Base-by-base conservation (phyloP, 2,329 filamentous ascomycete species). In the Trichoderma semiorbis region DNA sequence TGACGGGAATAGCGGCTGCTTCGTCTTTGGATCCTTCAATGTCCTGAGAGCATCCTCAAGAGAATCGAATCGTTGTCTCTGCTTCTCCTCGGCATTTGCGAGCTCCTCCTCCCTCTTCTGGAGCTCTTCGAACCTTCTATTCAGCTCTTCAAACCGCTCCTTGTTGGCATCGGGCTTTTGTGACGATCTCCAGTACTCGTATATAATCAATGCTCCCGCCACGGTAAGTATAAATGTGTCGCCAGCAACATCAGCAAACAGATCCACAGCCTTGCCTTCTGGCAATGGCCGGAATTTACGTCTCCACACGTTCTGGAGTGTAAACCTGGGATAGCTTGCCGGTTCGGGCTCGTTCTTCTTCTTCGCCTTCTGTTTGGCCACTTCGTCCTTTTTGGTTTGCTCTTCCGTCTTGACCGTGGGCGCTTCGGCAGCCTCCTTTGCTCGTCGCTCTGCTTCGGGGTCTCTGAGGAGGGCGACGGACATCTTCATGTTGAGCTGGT, bases 401-500 rank as follows among this genome's bases (percentile, higher is more conserved):
- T 90, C 89, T 76, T 89, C 86, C 21, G 89, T 91, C 79, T 90
- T 90, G 53, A 90, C 89, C 2, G 89, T 91, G 10, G 89, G 88
- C 10, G 88, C 84, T 77, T 90, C 88, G 69, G 89, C 88, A 73
- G 86, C 87, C 76, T 91, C 89, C 75, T 85, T 90, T 16, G 88
- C 89, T 71, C 84, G 84, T 73, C 84, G 84, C 76, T 90, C 88
- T 21, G 88, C 87, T 34, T 87, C 85, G 50, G 81, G 80, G 71
- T 91, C 88, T 73, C 89, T 85, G 47, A 91, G 78, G 5, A 89
- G 77, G 3, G 88, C 86, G 5, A 91, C 90, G 16, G 86, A 87
- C 76, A 90, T 78, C 66, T 88, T 85, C 89, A 91, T 91, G 76
- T 91, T 91, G 68, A 91, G 80, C 80, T 91, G 89, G 77, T 91